phyloP scores from a whole-genome alignment of 1,139 yeast genomes.

The Dujonia santamariae region DNA sequence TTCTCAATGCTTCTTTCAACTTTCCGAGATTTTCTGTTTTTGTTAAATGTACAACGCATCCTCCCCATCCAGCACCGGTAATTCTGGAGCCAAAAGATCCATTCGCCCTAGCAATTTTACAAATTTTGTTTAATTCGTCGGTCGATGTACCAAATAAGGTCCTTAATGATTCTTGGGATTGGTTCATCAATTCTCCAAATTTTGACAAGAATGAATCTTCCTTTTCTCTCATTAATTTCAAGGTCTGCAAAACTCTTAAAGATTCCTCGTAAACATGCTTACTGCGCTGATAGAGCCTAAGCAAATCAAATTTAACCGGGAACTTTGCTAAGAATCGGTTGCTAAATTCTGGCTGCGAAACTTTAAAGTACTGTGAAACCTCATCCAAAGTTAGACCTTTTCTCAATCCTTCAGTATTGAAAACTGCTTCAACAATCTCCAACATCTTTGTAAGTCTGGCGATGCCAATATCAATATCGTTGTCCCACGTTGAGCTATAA shows the following conservation, averaged over 20 bases:
- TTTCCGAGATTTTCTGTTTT: constrained; percentile 40
- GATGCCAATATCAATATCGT: constrained; percentile 43
- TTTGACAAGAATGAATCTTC: constrained; percentile 26
- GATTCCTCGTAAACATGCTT: constrained; percentile 67
- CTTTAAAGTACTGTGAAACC: constrained; percentile 43
- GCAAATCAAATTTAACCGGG: constrained; percentile 54
- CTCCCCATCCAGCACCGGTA: constrained; percentile 86
- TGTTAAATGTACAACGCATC: constrained; percentile 66
- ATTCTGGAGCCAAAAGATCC: constrained; percentile 69
- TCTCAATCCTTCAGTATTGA: constrained; percentile 28
- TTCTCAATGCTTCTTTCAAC: constrained; percentile 45
- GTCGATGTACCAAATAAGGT: constrained; percentile 54
- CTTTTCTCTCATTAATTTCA: constrained; percentile 32
- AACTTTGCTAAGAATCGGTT: constrained; percentile 47
- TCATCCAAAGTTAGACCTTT: constrained; percentile 52
- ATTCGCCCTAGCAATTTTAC: constrained; percentile 48
- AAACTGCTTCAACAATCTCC: constrained; percentile 37
- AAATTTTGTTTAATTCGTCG: constrained; percentile 49
- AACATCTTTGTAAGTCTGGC: constrained; percentile 38
- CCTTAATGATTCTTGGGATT: constrained; percentile 54
- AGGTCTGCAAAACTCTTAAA: constrained; percentile 53
- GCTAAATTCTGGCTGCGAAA: constrained; percentile 42
- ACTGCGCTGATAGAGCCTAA: constrained; percentile 58
- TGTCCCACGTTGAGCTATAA: constrained; percentile 42
- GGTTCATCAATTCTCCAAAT: constrained; percentile 58